Evolutionary conservation across 805 yeast genomes (phyloP).

Genomic region (Geotrichum ghanense): DNA sequence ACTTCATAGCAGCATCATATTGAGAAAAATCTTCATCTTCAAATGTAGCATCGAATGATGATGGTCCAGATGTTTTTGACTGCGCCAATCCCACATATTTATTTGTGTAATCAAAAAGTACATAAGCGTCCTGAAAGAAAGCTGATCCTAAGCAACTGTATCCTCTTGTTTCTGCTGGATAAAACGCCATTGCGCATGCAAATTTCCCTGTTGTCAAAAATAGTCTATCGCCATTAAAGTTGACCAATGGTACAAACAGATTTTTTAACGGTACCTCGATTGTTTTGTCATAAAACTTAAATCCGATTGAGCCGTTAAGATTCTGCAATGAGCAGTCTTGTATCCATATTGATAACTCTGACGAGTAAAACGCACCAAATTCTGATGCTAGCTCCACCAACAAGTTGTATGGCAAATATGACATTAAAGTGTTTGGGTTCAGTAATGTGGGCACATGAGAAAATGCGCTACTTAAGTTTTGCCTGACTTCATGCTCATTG

Average conservation of each 20-base stretch:
- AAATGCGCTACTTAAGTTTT: neutral
- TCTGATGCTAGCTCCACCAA: conserved; percentile 17
- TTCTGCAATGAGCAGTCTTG: conserved; percentile 14
- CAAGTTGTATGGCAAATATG: conserved; percentile 15
- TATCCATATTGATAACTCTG: conserved; percentile 14
- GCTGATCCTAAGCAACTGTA: conserved; percentile 14
- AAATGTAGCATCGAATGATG: neutral
- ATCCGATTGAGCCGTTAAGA: conserved; percentile 12
- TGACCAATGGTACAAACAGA: neutral
- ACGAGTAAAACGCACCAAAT: conserved; percentile 14
- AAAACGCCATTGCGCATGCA: conserved; percentile 15
- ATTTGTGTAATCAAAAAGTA: conserved; percentile 14
- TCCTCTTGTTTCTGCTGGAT: conserved; percentile 11
- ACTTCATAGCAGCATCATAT: neutral
- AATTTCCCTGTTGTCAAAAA: conserved; percentile 10
- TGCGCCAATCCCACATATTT: conserved; percentile 15
- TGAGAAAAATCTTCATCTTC: neutral
- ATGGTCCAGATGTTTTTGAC: conserved; percentile 3
- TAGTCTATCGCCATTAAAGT: neutral
- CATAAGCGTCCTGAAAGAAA: conserved; percentile 13
- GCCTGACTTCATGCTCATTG: neutral
- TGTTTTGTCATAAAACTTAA: conserved; percentile 13
- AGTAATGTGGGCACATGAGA: conserved; percentile 6
- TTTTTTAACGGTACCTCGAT: conserved; percentile 1
- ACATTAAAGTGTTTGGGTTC: conserved; percentile 12